Conservation (phyloP, 2,329 filamentous ascomycete species). For the Fusarium algeriense region DNA sequence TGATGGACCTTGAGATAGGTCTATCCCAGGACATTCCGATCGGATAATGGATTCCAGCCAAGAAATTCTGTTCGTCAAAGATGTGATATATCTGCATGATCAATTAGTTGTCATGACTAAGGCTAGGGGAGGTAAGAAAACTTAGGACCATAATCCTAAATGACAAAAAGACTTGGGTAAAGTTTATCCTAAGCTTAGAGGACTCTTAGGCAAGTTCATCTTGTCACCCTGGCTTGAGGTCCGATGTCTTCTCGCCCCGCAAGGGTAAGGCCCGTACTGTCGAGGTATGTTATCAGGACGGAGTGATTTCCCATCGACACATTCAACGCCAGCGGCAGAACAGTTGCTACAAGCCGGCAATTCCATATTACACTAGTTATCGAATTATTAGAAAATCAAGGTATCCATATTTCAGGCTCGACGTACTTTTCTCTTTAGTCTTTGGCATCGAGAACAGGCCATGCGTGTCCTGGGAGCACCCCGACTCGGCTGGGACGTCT, state of each 20-base stretch:
- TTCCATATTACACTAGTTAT: constrained; percentile 58
- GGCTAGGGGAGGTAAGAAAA: too few species aligned
- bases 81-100: constrained; percentile 47
- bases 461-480: constrained; percentile 35
- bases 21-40: constrained; percentile 57
- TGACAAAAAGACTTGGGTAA: too few species aligned
- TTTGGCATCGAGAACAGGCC: constrained; percentile 57
- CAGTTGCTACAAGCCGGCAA: constrained; percentile 59
- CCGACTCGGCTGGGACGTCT: neutral
- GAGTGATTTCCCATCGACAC: constrained; percentile 59
- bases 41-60: constrained; percentile 62
- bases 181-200: too few species aligned
- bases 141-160: too few species aligned
- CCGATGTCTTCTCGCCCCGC: too few species aligned
- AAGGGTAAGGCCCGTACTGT: constrained; percentile 48
- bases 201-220: too few species aligned
- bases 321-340: constrained; percentile 55
- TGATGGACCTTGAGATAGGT: constrained; percentile 49
- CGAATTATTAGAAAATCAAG: neutral
- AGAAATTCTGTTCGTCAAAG: constrained; percentile 55
- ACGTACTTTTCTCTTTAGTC: constrained; percentile 62
- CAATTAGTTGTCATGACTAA: neutral
- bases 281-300: constrained; percentile 56
- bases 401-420: neutral
- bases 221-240: too few species aligned